Percentiles rank a stretch among this genome's conserved stretches.
These are phyloP conservation scores for Porcisia hertigi DNA, from an alignment of 208 protist genomes.

Conservation along the genomic window DNA sequence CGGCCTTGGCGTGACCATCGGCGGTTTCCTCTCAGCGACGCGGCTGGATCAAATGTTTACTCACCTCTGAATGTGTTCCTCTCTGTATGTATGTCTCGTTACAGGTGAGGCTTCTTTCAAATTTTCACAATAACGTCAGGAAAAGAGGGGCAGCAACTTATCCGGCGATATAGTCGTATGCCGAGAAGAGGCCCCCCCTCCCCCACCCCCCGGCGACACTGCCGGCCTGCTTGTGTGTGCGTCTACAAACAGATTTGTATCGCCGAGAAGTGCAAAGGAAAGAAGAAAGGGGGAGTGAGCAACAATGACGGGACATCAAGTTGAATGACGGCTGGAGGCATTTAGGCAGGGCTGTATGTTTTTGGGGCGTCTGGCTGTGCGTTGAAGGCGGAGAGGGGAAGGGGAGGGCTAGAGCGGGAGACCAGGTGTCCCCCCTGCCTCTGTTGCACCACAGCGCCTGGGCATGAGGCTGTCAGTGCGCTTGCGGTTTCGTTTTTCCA, in stretches of 20 bases:
- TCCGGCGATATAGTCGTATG: no score
- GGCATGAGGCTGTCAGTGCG: not conserved
- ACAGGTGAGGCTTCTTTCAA: not conserved
- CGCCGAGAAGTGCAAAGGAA: not conserved
- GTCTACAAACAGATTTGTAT: not conserved
- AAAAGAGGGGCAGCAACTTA: not conserved
- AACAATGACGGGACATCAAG: not conserved
- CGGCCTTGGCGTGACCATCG: constrained; percentile 58
- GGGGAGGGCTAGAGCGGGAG: not conserved
- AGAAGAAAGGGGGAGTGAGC: not conserved
- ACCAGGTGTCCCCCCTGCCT: not conserved
- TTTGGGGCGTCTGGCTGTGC: not conserved
- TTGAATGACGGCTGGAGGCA: not conserved
- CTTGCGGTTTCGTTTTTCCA: not conserved
- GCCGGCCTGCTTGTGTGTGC: not conserved
- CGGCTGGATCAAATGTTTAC: constrained; percentile 62
- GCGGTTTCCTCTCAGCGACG: constrained; percentile 45
- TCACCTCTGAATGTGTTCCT: constrained; percentile 29
- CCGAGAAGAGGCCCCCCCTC: no score
- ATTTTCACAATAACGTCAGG: not conserved
- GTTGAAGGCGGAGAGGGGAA: not conserved
- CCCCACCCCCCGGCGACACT: not conserved
- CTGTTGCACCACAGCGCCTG: not conserved
- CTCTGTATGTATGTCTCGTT: not conserved
- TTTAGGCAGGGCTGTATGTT: not conserved